Conservation (phyloP, 2,329 filamentous ascomycete genomes). For the Colletotrichum somersetense region DNA sequence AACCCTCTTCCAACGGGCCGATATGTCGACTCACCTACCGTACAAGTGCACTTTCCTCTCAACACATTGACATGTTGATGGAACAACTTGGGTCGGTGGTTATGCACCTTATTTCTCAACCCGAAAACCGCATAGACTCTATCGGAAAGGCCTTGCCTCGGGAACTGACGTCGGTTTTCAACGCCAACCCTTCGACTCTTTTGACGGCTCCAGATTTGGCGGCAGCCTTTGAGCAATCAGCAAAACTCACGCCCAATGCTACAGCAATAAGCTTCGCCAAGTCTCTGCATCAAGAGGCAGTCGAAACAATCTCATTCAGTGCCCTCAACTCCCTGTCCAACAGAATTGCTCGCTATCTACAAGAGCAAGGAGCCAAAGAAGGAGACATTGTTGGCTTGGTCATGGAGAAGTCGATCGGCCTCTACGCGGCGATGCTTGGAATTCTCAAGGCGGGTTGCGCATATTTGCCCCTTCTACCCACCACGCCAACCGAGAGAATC, state of each 20-base stretch:
- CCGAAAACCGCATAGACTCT: conserved; percentile 9
- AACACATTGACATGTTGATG: conserved; percentile 68
- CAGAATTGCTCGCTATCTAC: conserved; percentile 67
- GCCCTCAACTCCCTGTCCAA: conserved; percentile 72
- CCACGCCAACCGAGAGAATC: conserved; percentile 74
- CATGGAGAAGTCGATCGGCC: conserved; percentile 79
- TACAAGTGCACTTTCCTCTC: conserved; percentile 61
- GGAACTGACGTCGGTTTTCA: conserved; percentile 62
- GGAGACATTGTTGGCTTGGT: conserved; percentile 77
- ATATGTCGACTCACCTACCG: conserved; percentile 63
- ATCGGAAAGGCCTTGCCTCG: conserved; percentile 48
- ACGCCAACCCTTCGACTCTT: conserved; percentile 53
- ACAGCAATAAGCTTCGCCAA: conserved; percentile 75
- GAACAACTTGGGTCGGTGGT: conserved; percentile 71
- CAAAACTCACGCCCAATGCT: conserved; percentile 60
- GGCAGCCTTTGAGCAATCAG: conserved; percentile 67
- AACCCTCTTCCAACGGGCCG: conserved; percentile 66
- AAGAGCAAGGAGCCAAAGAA: conserved; percentile 57
- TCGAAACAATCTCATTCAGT: conserved; percentile 69
- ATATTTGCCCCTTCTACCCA: conserved; percentile 83
- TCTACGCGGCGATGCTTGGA: conserved; percentile 82
- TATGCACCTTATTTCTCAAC: conserved; percentile 45
- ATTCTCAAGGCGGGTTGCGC: conserved; percentile 80
- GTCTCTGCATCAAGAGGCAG: conserved; percentile 54
- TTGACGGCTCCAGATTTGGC: conserved; percentile 60